Conservation (phyloP, 441 rosid species). For the Euphorbia corollata region DNA sequence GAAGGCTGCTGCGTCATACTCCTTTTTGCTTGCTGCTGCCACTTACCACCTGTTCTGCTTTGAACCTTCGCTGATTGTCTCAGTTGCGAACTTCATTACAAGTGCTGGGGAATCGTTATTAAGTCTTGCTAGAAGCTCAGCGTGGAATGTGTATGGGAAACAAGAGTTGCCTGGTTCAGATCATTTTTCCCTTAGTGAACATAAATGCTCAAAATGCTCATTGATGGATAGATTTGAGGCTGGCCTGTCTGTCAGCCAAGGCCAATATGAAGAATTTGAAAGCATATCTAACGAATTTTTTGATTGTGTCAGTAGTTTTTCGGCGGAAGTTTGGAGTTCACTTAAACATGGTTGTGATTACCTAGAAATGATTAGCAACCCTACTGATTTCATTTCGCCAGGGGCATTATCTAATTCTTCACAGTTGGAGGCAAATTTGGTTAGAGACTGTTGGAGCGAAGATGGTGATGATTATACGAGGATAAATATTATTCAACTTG, state of each 20-base stretch:
- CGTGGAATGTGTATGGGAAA: slow-evolving; percentile 23
- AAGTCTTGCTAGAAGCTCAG: slow-evolving; percentile 30
- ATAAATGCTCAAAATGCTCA: slow-evolving; percentile 42
- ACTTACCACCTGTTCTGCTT: slow-evolving; percentile 38
- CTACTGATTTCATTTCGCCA: slow-evolving; percentile 36
- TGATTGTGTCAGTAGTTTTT: slow-evolving; percentile 34
- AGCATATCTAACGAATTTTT: slow-evolving; percentile 28
- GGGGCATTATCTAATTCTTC: slow-evolving; percentile 9
- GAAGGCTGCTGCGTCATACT: slow-evolving; percentile 56
- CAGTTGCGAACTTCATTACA: slow-evolving; percentile 52
- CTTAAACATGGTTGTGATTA: slow-evolving; percentile 32
- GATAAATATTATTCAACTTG: slow-evolving; percentile 33
- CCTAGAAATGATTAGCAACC: slow-evolving; percentile 37
- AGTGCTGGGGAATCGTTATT: slow-evolving; percentile 56
- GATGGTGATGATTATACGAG: slow-evolving; percentile 13
- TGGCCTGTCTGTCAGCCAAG: slow-evolving; percentile 14
- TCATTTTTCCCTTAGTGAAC: slow-evolving; percentile 12
- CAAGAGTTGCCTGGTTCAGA: slow-evolving; percentile 13
- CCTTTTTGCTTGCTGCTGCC: slow-evolving; percentile 52
- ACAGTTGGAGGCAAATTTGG: not conserved
- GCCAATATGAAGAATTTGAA: slow-evolving; percentile 24
- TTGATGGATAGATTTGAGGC: slow-evolving; percentile 23
- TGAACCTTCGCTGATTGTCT: slow-evolving; percentile 49
- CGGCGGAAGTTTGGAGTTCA: slow-evolving; percentile 39
- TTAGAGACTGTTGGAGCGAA: slow-evolving; percentile 8